Conservation (phyloP, 768 basidiomycete species). For the Hydnum rufescens region DNA sequence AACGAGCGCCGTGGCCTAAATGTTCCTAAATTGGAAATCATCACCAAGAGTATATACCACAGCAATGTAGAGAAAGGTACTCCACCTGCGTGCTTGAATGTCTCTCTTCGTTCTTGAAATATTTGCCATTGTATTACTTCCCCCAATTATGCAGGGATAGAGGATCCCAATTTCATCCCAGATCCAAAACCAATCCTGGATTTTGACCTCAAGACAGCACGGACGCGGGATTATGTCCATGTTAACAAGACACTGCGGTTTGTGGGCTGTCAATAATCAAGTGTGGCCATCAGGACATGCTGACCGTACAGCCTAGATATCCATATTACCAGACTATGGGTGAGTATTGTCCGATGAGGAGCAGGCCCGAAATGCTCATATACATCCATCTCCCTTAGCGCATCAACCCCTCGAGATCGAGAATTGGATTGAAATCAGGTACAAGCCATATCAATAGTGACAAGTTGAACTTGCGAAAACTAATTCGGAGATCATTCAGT, state of each 20-base stretch:
- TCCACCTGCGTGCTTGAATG: too few relatives aligned
- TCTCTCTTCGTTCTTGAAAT: not conserved
- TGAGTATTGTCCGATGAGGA: not conserved
- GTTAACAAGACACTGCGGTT: constrained; percentile 12
- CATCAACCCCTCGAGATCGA: constrained; percentile 22
- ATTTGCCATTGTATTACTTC: not conserved
- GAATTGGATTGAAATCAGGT: constrained; percentile 23
- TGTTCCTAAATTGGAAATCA: too few relatives aligned
- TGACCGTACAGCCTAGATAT: not conserved
- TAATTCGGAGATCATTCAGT: too few relatives aligned
- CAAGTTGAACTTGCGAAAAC: too few relatives aligned
- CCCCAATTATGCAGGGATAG: not conserved
- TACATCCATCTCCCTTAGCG: constrained; percentile 6
- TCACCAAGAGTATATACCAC: not conserved
- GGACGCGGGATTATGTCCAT: constrained; percentile 12
- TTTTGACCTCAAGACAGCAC: constrained; percentile 12
- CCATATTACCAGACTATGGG: not conserved
- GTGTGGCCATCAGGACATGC: not conserved
- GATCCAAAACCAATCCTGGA: constrained; percentile 11
- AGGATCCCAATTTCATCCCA: not conserved
- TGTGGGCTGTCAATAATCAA: constrained; percentile 12
- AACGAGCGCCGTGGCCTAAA: too few relatives aligned
- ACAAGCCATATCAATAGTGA: too few relatives aligned
- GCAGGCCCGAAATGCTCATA: not conserved
- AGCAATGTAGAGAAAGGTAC: not conserved